Evolutionary conservation across 148 eudicot species (phyloP), one percentile per base, ranked within the genome.

Genomic region (Rhododendron kiyosumense): DNA sequence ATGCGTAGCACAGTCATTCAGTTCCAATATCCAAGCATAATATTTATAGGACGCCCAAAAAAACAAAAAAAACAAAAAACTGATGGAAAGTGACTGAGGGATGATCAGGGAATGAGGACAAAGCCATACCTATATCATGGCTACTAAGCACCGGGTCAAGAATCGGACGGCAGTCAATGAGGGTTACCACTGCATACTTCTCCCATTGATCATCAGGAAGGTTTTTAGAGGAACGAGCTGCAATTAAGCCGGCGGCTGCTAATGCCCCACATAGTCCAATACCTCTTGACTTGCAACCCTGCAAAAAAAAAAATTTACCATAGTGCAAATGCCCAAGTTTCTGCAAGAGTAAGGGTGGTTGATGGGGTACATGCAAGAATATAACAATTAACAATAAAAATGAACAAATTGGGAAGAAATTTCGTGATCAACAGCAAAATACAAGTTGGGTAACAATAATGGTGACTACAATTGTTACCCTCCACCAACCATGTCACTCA

Each of bases 221-320:
- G 86, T 81, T 54, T 87, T 97, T 95, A 32, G 90, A 90, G 76
- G 90, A 81, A 46, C 90, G 94, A 85, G 94, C 93, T 84, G 96
- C 96, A 81, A 97, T 90, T 71, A 97, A 88, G 81, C 88, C 96
- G 38, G 99, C 99, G 13, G 99, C 99, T 13, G 93, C 91, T 78
- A 95, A 85, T 11, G 89, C 92, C 69, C 93, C 95, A 41, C 93
- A 93, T 89, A 95, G 85, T 76, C 92, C 95, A 85, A 97, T 92
- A 77, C 90, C 94, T 88, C 92, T 93, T 48, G 83, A 84, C 82
- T 90, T 90, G 91, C 98, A 97, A 82, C 91, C 91, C 99, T 97
- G 92, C 89, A 90, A 85, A 83, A 75, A 85, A 83, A 69, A 54
- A 54, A 54, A 54, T 17, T 59, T 9, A 4, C 57, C 52, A 59